Percentiles rank a stretch among this genome's conserved stretches.
Evolutionary conservation across 805 yeast species (phyloP).

Genomic region (Spencermartinsiella europaea): DNA sequence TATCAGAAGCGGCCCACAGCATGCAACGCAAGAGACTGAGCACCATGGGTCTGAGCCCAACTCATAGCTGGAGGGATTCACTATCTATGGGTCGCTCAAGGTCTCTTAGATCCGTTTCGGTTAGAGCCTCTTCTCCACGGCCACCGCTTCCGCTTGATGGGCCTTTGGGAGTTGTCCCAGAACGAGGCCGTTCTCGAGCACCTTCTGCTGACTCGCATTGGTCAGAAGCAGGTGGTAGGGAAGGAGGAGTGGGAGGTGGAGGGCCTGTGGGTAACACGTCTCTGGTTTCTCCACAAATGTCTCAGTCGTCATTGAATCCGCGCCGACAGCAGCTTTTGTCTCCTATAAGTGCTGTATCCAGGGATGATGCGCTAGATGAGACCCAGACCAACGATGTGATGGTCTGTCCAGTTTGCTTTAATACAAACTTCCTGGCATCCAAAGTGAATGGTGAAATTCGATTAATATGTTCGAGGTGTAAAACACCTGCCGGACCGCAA

Average conservation of each 20-base stretch:
- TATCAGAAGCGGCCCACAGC: constrained; percentile 9
- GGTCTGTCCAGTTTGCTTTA: not conserved
- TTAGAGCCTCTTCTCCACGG: constrained; percentile 12
- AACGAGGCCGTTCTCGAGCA: constrained; percentile 3
- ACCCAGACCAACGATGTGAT: not conserved
- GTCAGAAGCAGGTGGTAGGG: no score
- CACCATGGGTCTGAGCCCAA: constrained; percentile 20
- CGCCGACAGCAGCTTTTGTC: no score
- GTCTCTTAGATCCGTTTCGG: constrained; percentile 9
- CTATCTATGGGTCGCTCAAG: constrained; percentile 12
- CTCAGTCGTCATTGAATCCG: no score
- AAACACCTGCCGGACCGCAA: not conserved
- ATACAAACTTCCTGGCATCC: not conserved
- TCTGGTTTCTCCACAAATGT: not conserved
- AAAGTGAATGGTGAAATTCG: not conserved
- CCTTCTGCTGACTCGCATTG: constrained; percentile 1
- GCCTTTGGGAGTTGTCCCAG: not conserved
- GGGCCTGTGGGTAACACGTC: no score
- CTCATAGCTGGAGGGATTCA: constrained; percentile 18
- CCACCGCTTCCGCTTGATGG: not conserved
- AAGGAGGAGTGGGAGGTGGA: no score
- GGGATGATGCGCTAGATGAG: no score
- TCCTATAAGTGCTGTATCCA: no score
- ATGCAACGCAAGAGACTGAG: constrained; percentile 20
- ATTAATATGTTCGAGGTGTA: not conserved